phyloP scores from a whole-genome alignment of 495 filamentous ascomycete genomes.

The Podospora pseudocomata region DNA sequence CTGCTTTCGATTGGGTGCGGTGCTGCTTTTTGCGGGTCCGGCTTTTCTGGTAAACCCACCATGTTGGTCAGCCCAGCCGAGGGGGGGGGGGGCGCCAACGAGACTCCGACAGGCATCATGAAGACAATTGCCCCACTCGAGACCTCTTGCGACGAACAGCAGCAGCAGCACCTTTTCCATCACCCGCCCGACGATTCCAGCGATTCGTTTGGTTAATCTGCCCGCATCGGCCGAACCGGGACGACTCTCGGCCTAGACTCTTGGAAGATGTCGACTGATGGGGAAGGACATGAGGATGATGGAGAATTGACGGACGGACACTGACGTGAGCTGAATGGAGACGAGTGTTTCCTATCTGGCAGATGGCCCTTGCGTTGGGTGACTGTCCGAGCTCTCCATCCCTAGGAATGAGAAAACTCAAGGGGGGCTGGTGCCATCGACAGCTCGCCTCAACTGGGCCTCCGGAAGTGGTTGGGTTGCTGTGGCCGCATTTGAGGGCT shows the following conservation, averaged over 20 bases:
- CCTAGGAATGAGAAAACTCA: background rate
- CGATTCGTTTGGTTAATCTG: background rate
- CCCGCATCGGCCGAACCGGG: background rate
- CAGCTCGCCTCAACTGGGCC: background rate
- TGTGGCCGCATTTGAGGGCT: background rate
- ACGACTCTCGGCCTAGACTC: background rate
- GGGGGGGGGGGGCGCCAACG: background rate
- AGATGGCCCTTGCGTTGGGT: background rate
- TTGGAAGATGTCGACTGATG: background rate
- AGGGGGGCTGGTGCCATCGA: background rate
- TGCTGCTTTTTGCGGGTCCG: constrained; percentile 4
- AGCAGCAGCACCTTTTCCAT: background rate
- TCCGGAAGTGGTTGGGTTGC: background rate
- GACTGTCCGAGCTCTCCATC: background rate
- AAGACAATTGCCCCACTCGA: background rate
- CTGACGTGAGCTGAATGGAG: background rate
- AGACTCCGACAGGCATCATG: constrained; percentile 1
- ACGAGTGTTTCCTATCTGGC: background rate
- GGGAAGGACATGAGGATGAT: background rate
- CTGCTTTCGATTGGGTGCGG: constrained; percentile 13
- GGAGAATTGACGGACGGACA: background rate
- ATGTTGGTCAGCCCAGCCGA: constrained; percentile 9
- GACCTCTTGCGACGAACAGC: background rate
- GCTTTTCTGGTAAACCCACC: constrained; percentile 5
- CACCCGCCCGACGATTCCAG: background rate